phyloP scores from a whole-genome alignment of 768 basidiomycete species.

The Naganishia antarctica region DNA sequence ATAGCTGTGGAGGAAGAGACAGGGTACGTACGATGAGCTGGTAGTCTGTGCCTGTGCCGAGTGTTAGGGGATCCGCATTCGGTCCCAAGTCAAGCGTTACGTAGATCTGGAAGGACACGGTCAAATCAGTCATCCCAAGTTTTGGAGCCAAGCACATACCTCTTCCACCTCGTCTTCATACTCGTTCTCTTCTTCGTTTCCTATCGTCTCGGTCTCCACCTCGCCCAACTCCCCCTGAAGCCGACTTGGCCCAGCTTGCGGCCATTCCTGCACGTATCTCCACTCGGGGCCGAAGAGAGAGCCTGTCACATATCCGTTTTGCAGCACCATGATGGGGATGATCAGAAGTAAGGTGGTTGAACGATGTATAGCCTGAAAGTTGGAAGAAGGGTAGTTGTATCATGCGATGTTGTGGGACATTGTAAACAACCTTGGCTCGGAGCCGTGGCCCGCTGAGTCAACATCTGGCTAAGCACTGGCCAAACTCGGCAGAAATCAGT shows the following conservation, averaged over 20 bases:
- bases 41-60: conserved; percentile 18
- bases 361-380: no score
- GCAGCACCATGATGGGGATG: neutral
- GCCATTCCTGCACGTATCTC: conserved; percentile 20
- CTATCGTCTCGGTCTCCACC: neutral
- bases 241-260: conserved; percentile 8
- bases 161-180: conserved; percentile 27
- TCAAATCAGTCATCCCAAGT: neutral
- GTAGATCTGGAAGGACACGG: conserved; percentile 8
- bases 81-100: conserved; percentile 20
- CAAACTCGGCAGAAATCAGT: no score
- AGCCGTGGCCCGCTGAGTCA: no score
- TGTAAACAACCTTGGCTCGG: no score
- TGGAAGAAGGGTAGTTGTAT: no score
- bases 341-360: no score
- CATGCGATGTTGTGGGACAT: no score
- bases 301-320: neutral
- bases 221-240: neutral
- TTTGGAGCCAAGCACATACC: neutral
- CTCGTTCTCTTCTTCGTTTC: no score
- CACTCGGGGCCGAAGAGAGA: conserved; percentile 18
- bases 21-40: conserved; percentile 20
- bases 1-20: neutral
- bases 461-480: no score
- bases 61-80: conserved; percentile 9